Evolutionary conservation across 2,329 filamentous ascomycete species (phyloP), one percentile per base, ranked within the genome.

Genomic region (Rhexocercosporidium sp.): DNA sequence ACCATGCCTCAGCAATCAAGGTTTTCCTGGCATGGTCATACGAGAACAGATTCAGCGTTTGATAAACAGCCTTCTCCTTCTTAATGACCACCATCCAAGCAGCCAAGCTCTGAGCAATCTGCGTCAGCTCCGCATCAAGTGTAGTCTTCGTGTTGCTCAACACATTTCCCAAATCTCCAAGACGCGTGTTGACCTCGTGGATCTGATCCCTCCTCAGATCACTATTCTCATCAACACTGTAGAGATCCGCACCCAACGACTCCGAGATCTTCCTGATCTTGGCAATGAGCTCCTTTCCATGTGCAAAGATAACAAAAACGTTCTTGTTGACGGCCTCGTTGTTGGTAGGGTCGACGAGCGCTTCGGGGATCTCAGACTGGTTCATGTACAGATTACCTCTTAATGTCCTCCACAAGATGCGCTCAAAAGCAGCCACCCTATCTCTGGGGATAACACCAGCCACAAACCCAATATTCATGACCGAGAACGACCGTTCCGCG

Each of bases 341-440:
- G 82, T 89, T 97, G 77, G 91, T 87, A 18, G 96, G 95, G 79
- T 99, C 93, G 78, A 97, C 86, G 74, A 99, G 91, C 44, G 93
- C 89, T 79, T 99, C 95, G 8, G 94, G 90, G 70, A 99, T 99
- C 84, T 99, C 96, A 47, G 95, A 95, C 84, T 99, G 96, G 82
- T 99, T 99, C 96, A 99, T 99, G 86, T 98, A 99, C 71, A 99
- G 84, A 81, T 99, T 99, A 76, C 96, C 96, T 79, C 96, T 93
- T 49, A 99, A 88, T 0, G 96, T 97, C 76, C 96, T 90, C 96
- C 96, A 99, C 61, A 99, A 85, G 74, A 99, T 99, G 67, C 96
- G 91, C 83, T 99, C 96, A 78, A 99, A 99, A 29, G 95, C 92
- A 16, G 91, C 94, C 68, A 99, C 95, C 60, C 95, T 90, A 77